Percentiles rank a stretch among this genome's conserved stretches.
Evolutionary conservation across 768 basidiomycete species (phyloP).

Genomic region (Boletus sp.): DNA sequence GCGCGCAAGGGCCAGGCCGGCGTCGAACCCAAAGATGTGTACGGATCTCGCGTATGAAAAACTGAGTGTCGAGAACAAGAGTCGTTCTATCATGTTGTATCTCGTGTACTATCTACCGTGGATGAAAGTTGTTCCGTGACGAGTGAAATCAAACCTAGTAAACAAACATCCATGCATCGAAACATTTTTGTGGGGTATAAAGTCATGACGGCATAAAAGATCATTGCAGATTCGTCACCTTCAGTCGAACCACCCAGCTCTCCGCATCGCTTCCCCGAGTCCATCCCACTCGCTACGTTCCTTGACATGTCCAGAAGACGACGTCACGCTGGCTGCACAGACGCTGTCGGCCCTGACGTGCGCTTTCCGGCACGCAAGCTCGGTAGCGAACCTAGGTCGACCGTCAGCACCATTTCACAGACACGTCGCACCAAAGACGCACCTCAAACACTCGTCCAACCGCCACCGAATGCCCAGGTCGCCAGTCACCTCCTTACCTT

Average conservation of each 20-base stretch:
- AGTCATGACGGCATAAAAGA: not conserved
- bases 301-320: constrained; percentile 14
- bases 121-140: not conserved
- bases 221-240: constrained; percentile 2
- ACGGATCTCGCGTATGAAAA: constrained; percentile 56
- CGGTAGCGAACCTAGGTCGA: constrained; percentile 70
- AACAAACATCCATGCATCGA: not conserved
- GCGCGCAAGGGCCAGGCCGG: constrained; percentile 82
- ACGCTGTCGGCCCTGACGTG: constrained; percentile 4
- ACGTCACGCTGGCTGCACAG: constrained; percentile 2
- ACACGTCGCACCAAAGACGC: constrained; percentile 7
- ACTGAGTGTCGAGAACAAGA: not conserved
- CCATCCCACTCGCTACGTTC: constrained; percentile 62
- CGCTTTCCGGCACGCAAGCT: constrained; percentile 75
- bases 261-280: constrained; percentile 69
- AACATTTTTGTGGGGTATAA: constrained; percentile 7
- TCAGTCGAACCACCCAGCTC: constrained; percentile 73
- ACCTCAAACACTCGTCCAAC: constrained; percentile 82
- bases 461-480: constrained; percentile 58
- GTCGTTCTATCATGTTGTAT: not conserved
- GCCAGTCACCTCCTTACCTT: constrained; percentile 37
- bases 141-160: not conserved
- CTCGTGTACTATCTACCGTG: constrained; percentile 6
- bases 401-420: not conserved
- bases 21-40: constrained; percentile 75